Conservation (phyloP, 495 filamentous ascomycete species). For the Hyaloscypha hepaticicola region DNA sequence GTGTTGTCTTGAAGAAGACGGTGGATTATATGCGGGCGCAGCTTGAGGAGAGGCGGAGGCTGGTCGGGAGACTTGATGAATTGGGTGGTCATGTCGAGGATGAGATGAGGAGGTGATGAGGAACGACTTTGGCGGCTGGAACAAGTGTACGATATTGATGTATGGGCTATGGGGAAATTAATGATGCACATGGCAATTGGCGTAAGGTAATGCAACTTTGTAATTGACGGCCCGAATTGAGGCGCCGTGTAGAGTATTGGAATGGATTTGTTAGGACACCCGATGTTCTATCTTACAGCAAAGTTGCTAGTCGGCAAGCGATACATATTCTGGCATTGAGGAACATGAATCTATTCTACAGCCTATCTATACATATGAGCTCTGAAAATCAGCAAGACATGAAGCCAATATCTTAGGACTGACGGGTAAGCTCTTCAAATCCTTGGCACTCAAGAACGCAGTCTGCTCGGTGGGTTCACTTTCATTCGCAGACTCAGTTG, state of each 20-base stretch:
- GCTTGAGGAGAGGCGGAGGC: conserved; percentile 58
- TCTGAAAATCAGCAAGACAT: conserved; percentile 5
- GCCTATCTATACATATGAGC: neutral
- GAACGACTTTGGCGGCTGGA: neutral
- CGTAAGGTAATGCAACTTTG: neutral
- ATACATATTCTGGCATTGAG: neutral
- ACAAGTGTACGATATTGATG: neutral
- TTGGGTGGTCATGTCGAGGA: conserved; percentile 58
- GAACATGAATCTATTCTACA: neutral
- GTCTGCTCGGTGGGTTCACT: neutral
- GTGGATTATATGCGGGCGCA: conserved; percentile 68
- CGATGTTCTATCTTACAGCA: neutral
- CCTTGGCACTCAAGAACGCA: neutral
- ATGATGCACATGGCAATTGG: neutral
- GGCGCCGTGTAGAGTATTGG: neutral
- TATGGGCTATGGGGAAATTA: neutral
- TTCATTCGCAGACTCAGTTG: neutral
- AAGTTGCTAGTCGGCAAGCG: neutral
- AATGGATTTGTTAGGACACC: neutral
- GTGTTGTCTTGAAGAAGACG: conserved; percentile 74
- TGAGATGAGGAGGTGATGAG: conserved; percentile 25
- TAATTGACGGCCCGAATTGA: neutral
- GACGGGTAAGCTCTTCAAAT: conserved; percentile 12
- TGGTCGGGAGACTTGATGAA: conserved; percentile 62
- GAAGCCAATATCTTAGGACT: conserved; percentile 1